Evolutionary conservation across 768 basidiomycete genomes (phyloP), one percentile per base, ranked within the genome.

Genomic region (Pleurotus tuoliensis): DNA sequence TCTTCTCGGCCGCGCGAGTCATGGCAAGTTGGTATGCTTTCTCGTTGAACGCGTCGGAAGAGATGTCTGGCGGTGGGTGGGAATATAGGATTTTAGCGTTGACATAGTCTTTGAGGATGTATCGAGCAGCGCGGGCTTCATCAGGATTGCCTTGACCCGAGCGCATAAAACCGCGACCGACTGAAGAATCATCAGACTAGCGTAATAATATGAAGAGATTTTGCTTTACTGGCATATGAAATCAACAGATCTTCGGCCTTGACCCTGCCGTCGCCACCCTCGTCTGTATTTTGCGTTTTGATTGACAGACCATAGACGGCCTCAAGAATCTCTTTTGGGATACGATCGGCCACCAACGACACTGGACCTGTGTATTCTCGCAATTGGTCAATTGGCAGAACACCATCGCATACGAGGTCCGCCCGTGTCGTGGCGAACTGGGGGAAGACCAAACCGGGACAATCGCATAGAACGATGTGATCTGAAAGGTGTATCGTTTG

Each of bases 361-460:
- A 83, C 78, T 0, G 97, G 97, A 0, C 89, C 97, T 0, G 87
- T 92, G 67, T 94, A 81, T 69, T 99, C 97, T 62, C 90, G 81
- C 80, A 98, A 84, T 71, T 98, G 97, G 68, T 99, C 97, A 62
- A 99, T 98, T 0, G 96, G 96, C 55, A 99, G 72, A 1, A 98
- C 94, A 55, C 97, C 97, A 66, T 98, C 94, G 62, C 95, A 97
- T 40, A 98, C 89, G 52, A 99, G 77, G 56, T 95, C 94, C 8
- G 96, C 97, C 68, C 92, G 94, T 2, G 94, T 98, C 24, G 92
- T 94, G 2, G 97, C 92, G 71, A 98, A 99, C 65, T 99, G 97
- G 5, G 97, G 97, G 67, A 98, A 98, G 38, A 99, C 97, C 37
- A 98, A 76, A 66, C 97, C 97, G 15, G 97, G 97, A 73, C 97